A percentile compares a stretch with the other conserved stretches of the same genome.
phyloP scores from a whole-genome alignment of 306 rosid genomes.

The Geum urbanum region DNA sequence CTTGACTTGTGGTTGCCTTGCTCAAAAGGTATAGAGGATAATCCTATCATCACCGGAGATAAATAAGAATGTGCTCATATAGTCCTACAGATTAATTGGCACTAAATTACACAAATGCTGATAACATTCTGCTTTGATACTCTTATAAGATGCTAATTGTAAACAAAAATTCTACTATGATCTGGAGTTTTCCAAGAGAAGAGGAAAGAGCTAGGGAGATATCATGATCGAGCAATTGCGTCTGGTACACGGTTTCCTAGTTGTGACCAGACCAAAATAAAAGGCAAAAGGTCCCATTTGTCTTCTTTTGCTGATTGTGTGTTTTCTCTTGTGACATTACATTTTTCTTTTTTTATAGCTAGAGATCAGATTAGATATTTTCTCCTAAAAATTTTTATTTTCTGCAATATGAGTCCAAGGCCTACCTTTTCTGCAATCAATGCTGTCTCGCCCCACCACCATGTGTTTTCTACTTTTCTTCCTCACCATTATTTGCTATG shows the following conservation, averaged over 20 bases:
- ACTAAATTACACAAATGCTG: background rate
- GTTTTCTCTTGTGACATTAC: slow-evolving; percentile 15
- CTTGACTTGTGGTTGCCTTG: slow-evolving; percentile 4
- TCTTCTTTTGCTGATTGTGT: slow-evolving; percentile 34
- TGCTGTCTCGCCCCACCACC: slow-evolving; percentile 25
- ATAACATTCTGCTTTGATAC: background rate
- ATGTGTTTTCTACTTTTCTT: slow-evolving; percentile 9
- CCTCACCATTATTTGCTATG: background rate
- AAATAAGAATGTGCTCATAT: no score
- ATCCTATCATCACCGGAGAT: background rate
- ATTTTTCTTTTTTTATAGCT: background rate
- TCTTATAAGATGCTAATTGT: background rate
- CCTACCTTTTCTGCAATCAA: slow-evolving; percentile 44
- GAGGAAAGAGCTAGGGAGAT: background rate
- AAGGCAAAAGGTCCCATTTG: slow-evolving; percentile 44
- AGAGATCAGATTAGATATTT: slow-evolving; percentile 9
- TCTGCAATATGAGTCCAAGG: slow-evolving; percentile 33
- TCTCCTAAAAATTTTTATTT: background rate
- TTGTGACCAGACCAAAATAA: background rate
- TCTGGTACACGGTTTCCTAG: background rate
- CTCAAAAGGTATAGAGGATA: background rate
- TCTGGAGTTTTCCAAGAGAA: no score
- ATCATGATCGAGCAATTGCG: background rate
- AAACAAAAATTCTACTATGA: background rate
- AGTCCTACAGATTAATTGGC: background rate